Base-by-base conservation (phyloP, 345 rosid genomes). In the Firmiana major region DNA sequence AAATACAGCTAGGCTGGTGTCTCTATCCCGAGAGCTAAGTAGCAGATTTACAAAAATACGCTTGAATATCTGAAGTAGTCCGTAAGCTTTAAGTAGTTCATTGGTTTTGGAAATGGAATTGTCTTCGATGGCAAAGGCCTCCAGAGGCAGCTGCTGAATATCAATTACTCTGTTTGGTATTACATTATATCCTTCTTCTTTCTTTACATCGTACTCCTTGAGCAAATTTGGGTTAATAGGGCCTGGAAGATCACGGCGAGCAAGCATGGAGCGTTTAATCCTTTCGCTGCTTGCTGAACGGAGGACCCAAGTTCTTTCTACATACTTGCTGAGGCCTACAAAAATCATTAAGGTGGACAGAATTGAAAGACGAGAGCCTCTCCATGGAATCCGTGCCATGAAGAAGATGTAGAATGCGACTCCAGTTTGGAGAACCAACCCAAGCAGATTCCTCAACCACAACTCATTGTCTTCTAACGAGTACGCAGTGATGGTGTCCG, bases 401-500 rank as follows among this genome's bases (percentile, higher is more conserved):
- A 62, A 0, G 9, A 28, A 62, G 42, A 21, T 15, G 66, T 31
- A 1, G n/a, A 62, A 13, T 13, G 66, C 42, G 2, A 62, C 66
- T 15, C 66, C 66, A 0, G 66, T 15, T 28, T 84, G 86, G 45
- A 76, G 70, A 43, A 34, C 21, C 16, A 87, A 69, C 1, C 42
- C 34, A 31, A 86, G 84, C 17, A 76, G 63, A 5, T 85, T 84
- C 45, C 91, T 77, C 4, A 19, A 17, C 87, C 88, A 85, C 16
- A 85, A 49, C 22, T 78, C 80, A 63, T 83, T 84, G 74, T 86
- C 87, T 16, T 84, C 85, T 1, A 84, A 40, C 0, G 89, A 55
- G 21, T 71, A 78, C 0, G 85, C 85, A 7, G 87, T 83, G 54
- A 87, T 85, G 54, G 86, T 79, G 57, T 84, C 87, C 0, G 86